Evolutionary conservation across 345 rosid genomes (phyloP).

Genomic region (Camelina laxa): DNA sequence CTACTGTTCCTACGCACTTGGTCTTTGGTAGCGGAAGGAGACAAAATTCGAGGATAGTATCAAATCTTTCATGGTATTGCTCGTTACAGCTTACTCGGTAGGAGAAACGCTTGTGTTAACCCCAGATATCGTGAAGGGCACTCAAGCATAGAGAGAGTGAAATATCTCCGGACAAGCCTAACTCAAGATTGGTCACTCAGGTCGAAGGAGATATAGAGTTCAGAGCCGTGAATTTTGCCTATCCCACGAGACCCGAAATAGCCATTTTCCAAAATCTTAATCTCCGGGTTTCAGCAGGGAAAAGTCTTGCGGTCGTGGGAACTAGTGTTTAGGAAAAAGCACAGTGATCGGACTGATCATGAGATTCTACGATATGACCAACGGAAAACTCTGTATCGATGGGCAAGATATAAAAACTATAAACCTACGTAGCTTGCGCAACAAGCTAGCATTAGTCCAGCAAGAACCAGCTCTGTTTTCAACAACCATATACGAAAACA

Average conservation of each 20-base stretch:
- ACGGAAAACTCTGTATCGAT: constrained; percentile 62
- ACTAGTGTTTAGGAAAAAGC: constrained; percentile 92
- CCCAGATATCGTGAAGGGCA: constrained; percentile 90
- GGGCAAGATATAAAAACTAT: constrained; percentile 59
- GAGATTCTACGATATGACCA: constrained; percentile 75
- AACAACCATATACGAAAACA: constrained; percentile 72
- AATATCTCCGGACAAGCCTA: constrained; percentile 52
- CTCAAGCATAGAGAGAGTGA: constrained; percentile 70
- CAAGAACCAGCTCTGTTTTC: constrained; percentile 89
- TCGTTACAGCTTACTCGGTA: constrained; percentile 62
- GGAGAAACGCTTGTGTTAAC: constrained; percentile 90
- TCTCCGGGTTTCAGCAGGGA: constrained; percentile 58
- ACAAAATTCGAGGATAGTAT: constrained; percentile 63
- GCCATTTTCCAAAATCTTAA: constrained; percentile 56
- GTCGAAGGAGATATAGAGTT: constrained; percentile 66
- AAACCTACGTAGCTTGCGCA: constrained; percentile 70
- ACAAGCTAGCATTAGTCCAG: constrained; percentile 68
- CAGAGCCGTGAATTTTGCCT: constrained; percentile 62
- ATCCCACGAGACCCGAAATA: constrained; percentile 71
- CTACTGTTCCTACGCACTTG: constrained; percentile 74
- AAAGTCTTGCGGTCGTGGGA: constrained; percentile 71
- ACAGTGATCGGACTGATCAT: constrained; percentile 66
- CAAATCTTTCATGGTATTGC: constrained; percentile 72
- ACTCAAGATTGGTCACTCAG: constrained; percentile 47
- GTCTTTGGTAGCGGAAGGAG: constrained; percentile 70